Base-by-base conservation (phyloP, 192 early-diverging fungal genomes). In the Thamnidium elegans region DNA sequence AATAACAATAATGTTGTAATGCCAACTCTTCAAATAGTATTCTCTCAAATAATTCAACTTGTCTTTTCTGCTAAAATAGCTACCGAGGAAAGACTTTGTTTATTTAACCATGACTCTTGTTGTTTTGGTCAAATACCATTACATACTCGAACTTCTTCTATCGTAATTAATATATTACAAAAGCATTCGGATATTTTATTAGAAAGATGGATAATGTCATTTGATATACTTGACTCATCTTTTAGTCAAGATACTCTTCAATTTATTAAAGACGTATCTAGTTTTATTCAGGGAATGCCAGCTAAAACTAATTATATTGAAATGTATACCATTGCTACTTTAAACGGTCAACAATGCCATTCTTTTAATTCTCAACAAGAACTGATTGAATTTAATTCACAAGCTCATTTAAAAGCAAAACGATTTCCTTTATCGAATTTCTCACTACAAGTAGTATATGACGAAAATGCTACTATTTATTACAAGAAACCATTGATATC, bases 101-200 rank as follows among this genome's bases (percentile, higher is more conserved):
- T 39, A 39, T 9, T 39, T 39, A 39, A 39, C 34, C 55, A 56
- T 56, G 55, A 56, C n/a, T 34, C 55, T 39, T 56, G 55, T 17
- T n/a, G 17, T 20, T 56, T 56, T 56, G 31, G 34, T 20, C 31
- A 56, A 39, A 17, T 39, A 34, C 31, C 31, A 34, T 9, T 56
- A 19, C 1, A 30, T 19, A 48, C 47, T 15, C 3, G 30, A 11
- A 17, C 19, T 56, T 15, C 17, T 19, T 30, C 36, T 61, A 48
- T 61, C 21, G 20, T 23, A 17, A 61, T 44, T n/a, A 31, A 44
- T 30, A 61, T 59, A 20, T 13, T 55, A 46, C 55, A 59, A 67
- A 34, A 44, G 48, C 13, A 50, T 43, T 42, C 55, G n/a, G 7
- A 55, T 17, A 19, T 46, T 30, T 15, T 45, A 67, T 20, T 32